These are phyloP conservation scores for Mortierella sp. DNA, from an alignment of 371 early-diverging fungal species.

Conservation along the genomic window DNA sequence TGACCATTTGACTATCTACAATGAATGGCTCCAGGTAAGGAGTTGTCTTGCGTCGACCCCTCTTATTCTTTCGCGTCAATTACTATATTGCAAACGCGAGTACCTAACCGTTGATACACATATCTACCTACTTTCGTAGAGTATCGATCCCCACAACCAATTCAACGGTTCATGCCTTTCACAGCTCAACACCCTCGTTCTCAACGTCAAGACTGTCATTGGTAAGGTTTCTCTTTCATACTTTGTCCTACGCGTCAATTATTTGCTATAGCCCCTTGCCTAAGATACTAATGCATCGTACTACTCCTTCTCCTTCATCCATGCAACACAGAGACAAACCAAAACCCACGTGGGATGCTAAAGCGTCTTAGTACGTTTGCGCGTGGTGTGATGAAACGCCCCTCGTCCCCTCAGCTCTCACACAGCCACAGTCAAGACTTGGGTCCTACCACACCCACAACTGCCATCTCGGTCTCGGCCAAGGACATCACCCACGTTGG, in stretches of 20 bases:
- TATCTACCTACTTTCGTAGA: conserved; percentile 8
- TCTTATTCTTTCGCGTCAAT: not conserved
- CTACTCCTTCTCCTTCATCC: not conserved
- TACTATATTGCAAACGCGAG: not conserved
- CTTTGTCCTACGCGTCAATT: not conserved
- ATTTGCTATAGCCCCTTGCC: too few species aligned
- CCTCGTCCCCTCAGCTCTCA: conserved; percentile 7
- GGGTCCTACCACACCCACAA: conserved; percentile 5
- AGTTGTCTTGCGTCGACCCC: not conserved
- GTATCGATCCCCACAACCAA: conserved; percentile 26
- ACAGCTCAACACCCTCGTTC: conserved; percentile 34
- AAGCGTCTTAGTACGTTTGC: conserved; percentile 49
- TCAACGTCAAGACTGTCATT: conserved; percentile 19
- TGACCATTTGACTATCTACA: conserved; percentile 39
- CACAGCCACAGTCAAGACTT: conserved; percentile 1
- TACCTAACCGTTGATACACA: not conserved
- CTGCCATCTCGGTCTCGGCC: not conserved
- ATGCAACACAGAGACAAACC: conserved; percentile 25
- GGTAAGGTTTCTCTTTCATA: conserved; percentile 15
- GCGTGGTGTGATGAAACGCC: conserved; percentile 39
- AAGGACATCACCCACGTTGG: not conserved
- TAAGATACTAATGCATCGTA: too few species aligned
- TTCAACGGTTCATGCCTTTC: conserved; percentile 19
- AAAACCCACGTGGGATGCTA: conserved; percentile 34
- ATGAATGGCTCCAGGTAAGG: conserved; percentile 44